Conservation (phyloP, 2,329 filamentous ascomycete species). For the Akanthomyces lecanii region DNA sequence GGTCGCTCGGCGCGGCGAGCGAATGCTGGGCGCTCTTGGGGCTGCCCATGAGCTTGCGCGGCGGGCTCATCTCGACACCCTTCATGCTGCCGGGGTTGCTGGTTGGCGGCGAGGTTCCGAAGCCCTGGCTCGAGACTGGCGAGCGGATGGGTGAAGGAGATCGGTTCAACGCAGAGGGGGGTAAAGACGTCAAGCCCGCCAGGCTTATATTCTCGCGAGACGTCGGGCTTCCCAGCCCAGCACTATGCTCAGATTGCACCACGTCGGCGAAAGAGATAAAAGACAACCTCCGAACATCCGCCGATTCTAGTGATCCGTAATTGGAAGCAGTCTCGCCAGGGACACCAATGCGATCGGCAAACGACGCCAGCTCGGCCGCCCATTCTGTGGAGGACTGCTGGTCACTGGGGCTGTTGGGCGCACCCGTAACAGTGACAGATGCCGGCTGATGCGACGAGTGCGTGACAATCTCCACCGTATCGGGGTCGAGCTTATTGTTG, state of each 20-base stretch:
- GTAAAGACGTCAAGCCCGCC: conserved; percentile 60
- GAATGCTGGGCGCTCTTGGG: conserved; percentile 54
- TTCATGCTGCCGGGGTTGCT: conserved; percentile 73
- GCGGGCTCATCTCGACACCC: conserved; percentile 66
- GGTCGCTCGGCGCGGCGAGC: conserved; percentile 51
- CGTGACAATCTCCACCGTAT: conserved; percentile 89
- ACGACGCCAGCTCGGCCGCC: conserved; percentile 54
- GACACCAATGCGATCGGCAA: conserved; percentile 42
- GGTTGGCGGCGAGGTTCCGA: conserved; percentile 66
- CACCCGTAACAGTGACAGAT: conserved; percentile 59
- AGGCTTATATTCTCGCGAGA: conserved; percentile 68
- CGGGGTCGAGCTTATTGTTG: conserved; percentile 76
- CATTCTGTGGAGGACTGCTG: conserved; percentile 46
- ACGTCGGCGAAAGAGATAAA: conserved; percentile 98
- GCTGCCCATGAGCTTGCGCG: conserved; percentile 57
- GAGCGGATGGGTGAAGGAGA: conserved; percentile 79
- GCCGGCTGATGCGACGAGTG: conserved; percentile 81
- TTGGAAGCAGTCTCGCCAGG: conserved; percentile 63
- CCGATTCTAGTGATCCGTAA: conserved; percentile 69
- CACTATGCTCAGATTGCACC: conserved; percentile 76
- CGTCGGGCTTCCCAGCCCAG: conserved; percentile 45
- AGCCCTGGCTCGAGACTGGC: conserved; percentile 67
- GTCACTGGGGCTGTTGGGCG: conserved; percentile 30
- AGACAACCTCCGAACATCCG: conserved; percentile 77
- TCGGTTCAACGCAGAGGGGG: conserved; percentile 51